These are phyloP conservation scores for Pulveroboletus sp. DNA, from an alignment of 768 basidiomycete genomes.

Conservation along the genomic window DNA sequence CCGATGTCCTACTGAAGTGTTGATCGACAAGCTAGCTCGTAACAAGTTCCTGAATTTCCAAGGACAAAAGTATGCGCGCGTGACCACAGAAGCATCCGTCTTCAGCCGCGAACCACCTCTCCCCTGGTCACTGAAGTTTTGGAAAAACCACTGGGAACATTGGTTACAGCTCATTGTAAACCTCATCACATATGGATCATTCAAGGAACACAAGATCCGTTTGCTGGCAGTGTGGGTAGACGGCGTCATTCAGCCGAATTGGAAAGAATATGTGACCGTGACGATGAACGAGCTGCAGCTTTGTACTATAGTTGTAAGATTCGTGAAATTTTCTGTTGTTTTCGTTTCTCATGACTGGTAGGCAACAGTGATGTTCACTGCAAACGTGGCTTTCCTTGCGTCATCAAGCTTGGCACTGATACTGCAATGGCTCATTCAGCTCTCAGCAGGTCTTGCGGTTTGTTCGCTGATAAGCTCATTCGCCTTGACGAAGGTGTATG, in stretches of 20 bases:
- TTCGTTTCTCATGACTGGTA: background rate
- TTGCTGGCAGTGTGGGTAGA: slow-evolving; percentile 14
- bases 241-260: slow-evolving; percentile 8
- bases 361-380: background rate
- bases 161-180: background rate
- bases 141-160: slow-evolving; percentile 2
- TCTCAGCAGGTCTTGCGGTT: background rate
- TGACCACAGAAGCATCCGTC: slow-evolving; percentile 9
- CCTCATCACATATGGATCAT: background rate
- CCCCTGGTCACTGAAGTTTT: too few relatives aligned
- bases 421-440: background rate
- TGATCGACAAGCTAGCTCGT: slow-evolving; percentile 2
- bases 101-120: too few relatives aligned
- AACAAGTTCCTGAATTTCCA: slow-evolving; percentile 12
- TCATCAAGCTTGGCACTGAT: background rate
- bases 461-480: background rate
- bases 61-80: slow-evolving; percentile 10
- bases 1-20: background rate
- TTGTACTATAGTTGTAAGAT: slow-evolving; percentile 13
- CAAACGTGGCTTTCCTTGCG: background rate
- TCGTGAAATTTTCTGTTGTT: too few relatives aligned
- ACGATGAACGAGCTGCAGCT: slow-evolving; percentile 6
- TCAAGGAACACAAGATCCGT: slow-evolving; percentile 10
- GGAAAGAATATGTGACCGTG: slow-evolving; percentile 10
- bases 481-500: background rate